Base-by-base conservation (phyloP, 352 stramenopile species). In the Phytophthora sp. region DNA sequence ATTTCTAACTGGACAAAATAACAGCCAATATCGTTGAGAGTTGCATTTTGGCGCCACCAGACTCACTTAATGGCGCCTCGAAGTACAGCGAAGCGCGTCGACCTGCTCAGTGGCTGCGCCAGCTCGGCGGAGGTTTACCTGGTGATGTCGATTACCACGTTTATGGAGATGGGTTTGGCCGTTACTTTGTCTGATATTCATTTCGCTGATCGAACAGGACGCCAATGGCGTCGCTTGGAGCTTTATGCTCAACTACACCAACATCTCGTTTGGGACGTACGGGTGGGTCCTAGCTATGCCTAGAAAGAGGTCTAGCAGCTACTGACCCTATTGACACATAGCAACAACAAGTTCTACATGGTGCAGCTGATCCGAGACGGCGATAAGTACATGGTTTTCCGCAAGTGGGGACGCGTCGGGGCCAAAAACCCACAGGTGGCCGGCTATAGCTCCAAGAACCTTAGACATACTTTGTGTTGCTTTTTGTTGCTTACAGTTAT, bases 321-420 rank as follows among this genome's bases (percentile, higher is more conserved):
- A 23, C 30, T 53, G 23, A 59, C 12, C 7, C n/a, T n/a, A 30
- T 38, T 55, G 8, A 1, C n/a, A 3, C 49, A 30, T 38, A 90
- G 82, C 2, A 89, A 88, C 77, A 91, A 91, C 66, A 91, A 91
- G 60, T 91, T 88, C 35, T 91, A 91, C 74, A 84, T 82, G 79
- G 55, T 86, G 44, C 83, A 91, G 68, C 60, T 91, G 57, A 77
- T 91, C 53, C 58, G 86, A 45, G 73, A 86, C 44, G 57, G 67
- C 20, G 47, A 63, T 8, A 51, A 70, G 0, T 89, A 65, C 63
- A 76, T 75, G 45, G 75, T 88, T 5, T 91, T 88, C 57, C 82
- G 80, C 55, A 88, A 88, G 49, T 91, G 83, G 83, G 83, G 83
- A 29, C 80, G 83, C 24, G 80, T 91, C 7, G 83, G 83, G 29